phyloP scores from a whole-genome alignment of 164 flowering plant genomes.

The Kingdonia uniflora region DNA sequence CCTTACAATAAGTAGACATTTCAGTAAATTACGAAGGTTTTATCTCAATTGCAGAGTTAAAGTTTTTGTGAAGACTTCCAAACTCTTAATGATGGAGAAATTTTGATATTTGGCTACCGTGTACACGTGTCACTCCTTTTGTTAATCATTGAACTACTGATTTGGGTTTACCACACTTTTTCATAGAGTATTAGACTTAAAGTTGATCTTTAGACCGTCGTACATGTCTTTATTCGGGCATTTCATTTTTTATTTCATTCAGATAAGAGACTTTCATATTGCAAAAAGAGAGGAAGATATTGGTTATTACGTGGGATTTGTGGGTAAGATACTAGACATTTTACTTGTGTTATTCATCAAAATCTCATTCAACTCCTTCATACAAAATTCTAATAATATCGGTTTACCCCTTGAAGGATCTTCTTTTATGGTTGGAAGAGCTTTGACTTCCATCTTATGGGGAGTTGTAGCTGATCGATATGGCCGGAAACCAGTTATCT shows the following conservation, averaged over 20 bases:
- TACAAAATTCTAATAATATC: not conserved
- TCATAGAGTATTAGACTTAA: too few relatives aligned
- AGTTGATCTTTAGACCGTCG: not conserved
- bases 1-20: too few relatives aligned
- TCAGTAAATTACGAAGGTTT: too few relatives aligned
- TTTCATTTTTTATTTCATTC: constrained; percentile 6
- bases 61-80: too few relatives aligned
- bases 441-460: constrained; percentile 69
- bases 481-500: constrained; percentile 78
- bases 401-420: constrained; percentile 32
- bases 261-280: constrained; percentile 64
- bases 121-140: too few relatives aligned
- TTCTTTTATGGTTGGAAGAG: constrained; percentile 76
- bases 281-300: constrained; percentile 71
- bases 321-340: constrained; percentile 32
- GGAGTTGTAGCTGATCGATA: constrained; percentile 71
- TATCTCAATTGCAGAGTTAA: too few relatives aligned
- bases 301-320: constrained; percentile 63
- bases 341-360: not conserved
- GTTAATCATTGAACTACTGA: too few relatives aligned
- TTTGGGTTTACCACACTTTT: too few relatives aligned
- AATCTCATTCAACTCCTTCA: not conserved
- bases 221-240: not conserved
- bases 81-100: too few relatives aligned
- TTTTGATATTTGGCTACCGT: too few relatives aligned